phyloP scores from a whole-genome alignment of 2,329 filamentous ascomycete species.

The Aspergillus transmontanensis region DNA sequence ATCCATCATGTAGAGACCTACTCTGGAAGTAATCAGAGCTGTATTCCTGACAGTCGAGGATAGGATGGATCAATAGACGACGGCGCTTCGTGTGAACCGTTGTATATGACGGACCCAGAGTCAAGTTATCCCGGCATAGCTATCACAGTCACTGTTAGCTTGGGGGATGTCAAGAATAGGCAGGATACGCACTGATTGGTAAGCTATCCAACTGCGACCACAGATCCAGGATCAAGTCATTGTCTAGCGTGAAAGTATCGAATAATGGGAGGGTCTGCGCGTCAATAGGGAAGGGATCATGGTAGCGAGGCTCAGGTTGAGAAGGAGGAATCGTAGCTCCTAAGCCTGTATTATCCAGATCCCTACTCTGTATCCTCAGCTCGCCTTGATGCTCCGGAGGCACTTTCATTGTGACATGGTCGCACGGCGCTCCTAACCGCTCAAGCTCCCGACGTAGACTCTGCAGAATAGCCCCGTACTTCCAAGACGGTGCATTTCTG shows the following conservation, averaged over 20 bases:
- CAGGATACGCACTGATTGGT: constrained; percentile 21
- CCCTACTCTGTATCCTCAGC: no score
- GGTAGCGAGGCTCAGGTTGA: neutral
- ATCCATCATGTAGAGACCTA: no score
- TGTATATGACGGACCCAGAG: no score
- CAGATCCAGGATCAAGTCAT: constrained; percentile 27
- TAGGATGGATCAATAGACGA: no score
- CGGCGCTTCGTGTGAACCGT: no score
- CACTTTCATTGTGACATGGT: neutral
- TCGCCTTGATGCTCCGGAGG: neutral
- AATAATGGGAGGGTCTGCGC: constrained; percentile 21
- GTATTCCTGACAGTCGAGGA: no score
- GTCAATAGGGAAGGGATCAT: constrained; percentile 14
- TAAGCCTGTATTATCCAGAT: neutral
- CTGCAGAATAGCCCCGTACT: constrained; percentile 22
- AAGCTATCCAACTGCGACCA: constrained; percentile 32
- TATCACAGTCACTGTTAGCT: neutral
- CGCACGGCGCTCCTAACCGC: constrained; percentile 1
- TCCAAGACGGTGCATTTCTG: constrained; percentile 24
- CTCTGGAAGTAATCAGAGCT: no score
- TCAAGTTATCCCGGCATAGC: neutral
- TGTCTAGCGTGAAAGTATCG: constrained; percentile 20
- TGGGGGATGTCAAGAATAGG: neutral
- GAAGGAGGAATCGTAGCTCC: neutral
- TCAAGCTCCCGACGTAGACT: constrained; percentile 22